These are phyloP conservation scores for Metrosideros polymorpha DNA, from an alignment of 441 rosid species.

Conservation along the genomic window DNA sequence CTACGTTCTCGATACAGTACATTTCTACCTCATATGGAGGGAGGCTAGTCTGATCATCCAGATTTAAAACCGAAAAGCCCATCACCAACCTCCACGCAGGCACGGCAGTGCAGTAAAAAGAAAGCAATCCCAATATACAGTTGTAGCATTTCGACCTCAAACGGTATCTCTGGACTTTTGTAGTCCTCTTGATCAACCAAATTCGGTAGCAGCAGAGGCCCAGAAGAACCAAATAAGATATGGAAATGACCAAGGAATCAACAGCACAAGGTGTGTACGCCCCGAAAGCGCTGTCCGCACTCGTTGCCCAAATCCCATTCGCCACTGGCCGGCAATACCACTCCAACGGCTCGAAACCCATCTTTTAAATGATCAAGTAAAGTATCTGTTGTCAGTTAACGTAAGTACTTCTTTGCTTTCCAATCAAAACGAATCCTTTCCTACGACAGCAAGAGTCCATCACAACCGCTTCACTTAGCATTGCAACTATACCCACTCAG, in stretches of 20 bases:
- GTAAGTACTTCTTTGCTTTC: neutral
- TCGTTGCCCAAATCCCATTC: conserved; percentile 67
- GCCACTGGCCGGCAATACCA: conserved; percentile 84
- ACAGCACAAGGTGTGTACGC: conserved; percentile 91
- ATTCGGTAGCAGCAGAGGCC: conserved; percentile 61
- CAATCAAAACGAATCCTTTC: neutral
- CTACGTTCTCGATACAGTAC: neutral
- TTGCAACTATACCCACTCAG: neutral
- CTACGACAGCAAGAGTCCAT: neutral
- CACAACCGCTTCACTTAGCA: neutral
- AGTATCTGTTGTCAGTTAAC: neutral
- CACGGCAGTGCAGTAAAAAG: conserved; percentile 65
- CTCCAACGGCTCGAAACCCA: conserved; percentile 61
- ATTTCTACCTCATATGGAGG: conserved; percentile 81
- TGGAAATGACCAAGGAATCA: conserved; percentile 54
- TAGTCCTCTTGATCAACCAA: conserved; percentile 67
- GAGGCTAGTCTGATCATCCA: conserved; percentile 61
- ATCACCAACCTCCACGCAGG: conserved; percentile 79
- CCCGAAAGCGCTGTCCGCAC: conserved; percentile 75
- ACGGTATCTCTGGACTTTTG: conserved; percentile 49
- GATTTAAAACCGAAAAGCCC: conserved; percentile 67
- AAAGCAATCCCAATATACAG: conserved; percentile 55
- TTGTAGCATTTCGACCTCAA: conserved; percentile 67
- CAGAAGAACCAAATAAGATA: conserved; percentile 61
- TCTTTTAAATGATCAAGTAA: conserved; percentile 3